Evolutionary conservation across 2,329 filamentous ascomycete genomes (phyloP).

Genomic region (Podosphaera xanthii): DNA sequence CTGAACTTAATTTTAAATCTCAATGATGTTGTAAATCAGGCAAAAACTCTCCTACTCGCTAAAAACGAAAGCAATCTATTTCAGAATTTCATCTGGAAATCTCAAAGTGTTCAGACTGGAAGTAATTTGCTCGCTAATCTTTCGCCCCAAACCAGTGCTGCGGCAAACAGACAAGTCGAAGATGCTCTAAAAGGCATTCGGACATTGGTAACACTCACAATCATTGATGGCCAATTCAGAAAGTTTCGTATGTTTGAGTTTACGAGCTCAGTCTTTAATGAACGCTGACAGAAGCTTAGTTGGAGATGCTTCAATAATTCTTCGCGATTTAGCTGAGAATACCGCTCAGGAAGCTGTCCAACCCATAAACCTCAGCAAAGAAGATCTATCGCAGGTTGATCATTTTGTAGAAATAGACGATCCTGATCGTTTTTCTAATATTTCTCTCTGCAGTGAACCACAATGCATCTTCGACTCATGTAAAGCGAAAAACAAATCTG

Average conservation of each 20-base stretch:
- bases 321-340: constrained; percentile 83
- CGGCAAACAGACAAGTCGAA: constrained; percentile 61
- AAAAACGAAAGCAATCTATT: constrained; percentile 91
- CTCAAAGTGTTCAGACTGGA: constrained; percentile 47
- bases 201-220: constrained; percentile 67
- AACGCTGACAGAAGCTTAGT: constrained; percentile 20
- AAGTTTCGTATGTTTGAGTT: constrained; percentile 8
- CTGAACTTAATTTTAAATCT: constrained; percentile 56
- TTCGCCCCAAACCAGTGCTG: constrained; percentile 46
- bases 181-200: constrained; percentile 66
- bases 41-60: constrained; percentile 64
- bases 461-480: constrained; percentile 31
- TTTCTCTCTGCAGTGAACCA: constrained; percentile 47
- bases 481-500: constrained; percentile 21
- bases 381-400: constrained; percentile 57
- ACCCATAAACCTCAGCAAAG: constrained; percentile 54
- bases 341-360: constrained; percentile 58
- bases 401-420: constrained; percentile 36
- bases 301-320: constrained; percentile 54
- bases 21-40: constrained; percentile 56
- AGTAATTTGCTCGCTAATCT: constrained; percentile 37
- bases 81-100: constrained; percentile 95
- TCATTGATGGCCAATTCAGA: constrained; percentile 67
- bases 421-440: constrained; percentile 36
- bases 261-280: not conserved